Evolutionary conservation across 768 basidiomycete genomes (phyloP), one percentile per base, ranked within the genome.

Genomic region (Lentinula boryana): DNA sequence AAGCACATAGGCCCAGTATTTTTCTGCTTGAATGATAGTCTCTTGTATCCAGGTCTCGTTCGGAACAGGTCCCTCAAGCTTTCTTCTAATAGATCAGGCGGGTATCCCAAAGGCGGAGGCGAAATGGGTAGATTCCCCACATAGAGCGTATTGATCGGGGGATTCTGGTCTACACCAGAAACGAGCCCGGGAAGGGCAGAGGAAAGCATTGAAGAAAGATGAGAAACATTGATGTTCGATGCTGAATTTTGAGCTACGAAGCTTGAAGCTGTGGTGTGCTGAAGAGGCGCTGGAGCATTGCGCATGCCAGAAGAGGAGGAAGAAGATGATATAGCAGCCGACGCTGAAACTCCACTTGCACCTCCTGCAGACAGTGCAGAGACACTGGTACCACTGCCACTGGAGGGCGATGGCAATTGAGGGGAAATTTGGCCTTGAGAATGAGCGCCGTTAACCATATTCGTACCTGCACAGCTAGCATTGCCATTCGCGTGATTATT

Each of bases 1-100:
- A 98, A 98, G 73, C 97, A 98, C 95, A 98, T 98, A 7, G 96
- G 96, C 0, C 97, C 95, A 67, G 95, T 95, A 71, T 85, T 92
- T 78, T 99, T 99, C 69, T 96, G 94, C 57, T 95, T 81, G 78
- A 95, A 98, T 68, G 89, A 94, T 63, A 99, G 81, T 67, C 95
- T 91, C 61, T 93, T 88, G 75, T 87, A 99, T 2, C 97, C 97
- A 3, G 84, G 82, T 46, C 87, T 88, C 33, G 78, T 78, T 32
- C 83, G 80, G 72, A 99, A 99, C 51, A 97, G 76, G 41, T 87
- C 85, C 60, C 93, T 81, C 27, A 99, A 78, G 36, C 84, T 86
- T 61, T 95, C 93, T 73, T 99, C 95, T 2, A 99, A 81, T 67
- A 87, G 85, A 65, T 89, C 88, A 50, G 87, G 83, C 40, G 91